Conservation (phyloP, 1,284 basidiomycete genomes). For the Paramarasmius palmivorus region DNA sequence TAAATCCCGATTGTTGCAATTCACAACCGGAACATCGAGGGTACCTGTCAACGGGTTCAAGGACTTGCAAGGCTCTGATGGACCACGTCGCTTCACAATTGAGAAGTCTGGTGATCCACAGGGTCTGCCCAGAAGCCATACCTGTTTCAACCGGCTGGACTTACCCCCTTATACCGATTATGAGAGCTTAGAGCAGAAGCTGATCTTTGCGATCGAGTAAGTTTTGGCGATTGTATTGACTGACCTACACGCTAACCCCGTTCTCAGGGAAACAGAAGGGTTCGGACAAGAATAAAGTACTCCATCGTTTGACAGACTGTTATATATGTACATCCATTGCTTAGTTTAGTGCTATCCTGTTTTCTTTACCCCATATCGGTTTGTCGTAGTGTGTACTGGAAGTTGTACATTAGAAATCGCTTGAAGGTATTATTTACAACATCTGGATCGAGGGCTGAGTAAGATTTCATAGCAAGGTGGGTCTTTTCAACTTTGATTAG, state of each 20-base stretch:
- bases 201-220: constrained; percentile 88
- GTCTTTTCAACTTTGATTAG: no score
- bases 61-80: constrained; percentile 96
- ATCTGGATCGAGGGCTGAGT: no score
- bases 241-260: constrained; percentile 5
- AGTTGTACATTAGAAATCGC: no score
- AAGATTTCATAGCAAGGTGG: no score
- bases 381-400: no score
- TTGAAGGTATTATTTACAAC: no score
- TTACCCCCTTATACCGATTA: constrained; percentile 92
- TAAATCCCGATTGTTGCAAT: constrained; percentile 92
- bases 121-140: constrained; percentile 87
- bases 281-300: constrained; percentile 48
- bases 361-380: no score
- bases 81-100: constrained; percentile 92
- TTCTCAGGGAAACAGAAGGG: constrained; percentile 60
- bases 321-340: no score
- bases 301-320: no score
- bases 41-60: constrained; percentile 99
- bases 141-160: constrained; percentile 92
- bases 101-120: constrained; percentile 94
- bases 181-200: constrained; percentile 85
- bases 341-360: no score
- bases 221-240: constrained; percentile 28
- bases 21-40: constrained; percentile 95